Base-by-base conservation (phyloP, 768 basidiomycete species). In the Kondoa malvinella region DNA sequence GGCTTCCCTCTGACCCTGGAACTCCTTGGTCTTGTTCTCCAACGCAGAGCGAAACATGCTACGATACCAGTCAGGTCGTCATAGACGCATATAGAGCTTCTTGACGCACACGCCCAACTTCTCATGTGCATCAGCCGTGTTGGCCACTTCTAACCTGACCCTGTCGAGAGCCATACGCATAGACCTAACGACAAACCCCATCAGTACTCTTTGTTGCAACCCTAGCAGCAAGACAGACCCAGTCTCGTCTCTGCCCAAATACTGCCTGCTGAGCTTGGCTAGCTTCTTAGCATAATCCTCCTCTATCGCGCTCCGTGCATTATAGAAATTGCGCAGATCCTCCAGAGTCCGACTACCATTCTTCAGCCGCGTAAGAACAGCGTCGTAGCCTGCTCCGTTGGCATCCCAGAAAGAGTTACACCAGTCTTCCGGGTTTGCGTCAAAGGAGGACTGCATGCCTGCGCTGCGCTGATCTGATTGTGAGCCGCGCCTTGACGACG, bases 371-470 rank as follows among this genome's bases (percentile, higher is more conserved):
- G 75, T 75, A 68, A 77, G 73, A 21, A 80, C 67, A 15, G 76
- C 77, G 32, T 80, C 79, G 70, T 75, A 78, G 3, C 78, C 79
- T 25, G 67, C 59, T 27, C 63, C 66, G 57, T 70, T 30, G 12
- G 30, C 62, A 14, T 90, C 90, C 95, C 95, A 97, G 79, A 97
- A 97, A 1, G 90, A 84, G 78, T 97, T 99, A 78, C 92, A 97
- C 78, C 92, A 96, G 78, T 95, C 90, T 73, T 85, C 72, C 34
- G 69, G 67, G 31, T 34, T 21, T 50, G 40, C 40, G 21, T 50
- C 40, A 8, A 50, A 8, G 8, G 26, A 67, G 30, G 25, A 50
- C 21, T 50, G 40, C 40, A 50, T 8, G 21, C 40, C 40, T 8
- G 40, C 21, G 40, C 40, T 50, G 21, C 40, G 40, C 21, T 50